These are phyloP conservation scores for Clavariopsis aquatica DNA, from an alignment of 495 filamentous ascomycete species.

Conservation along the genomic window DNA sequence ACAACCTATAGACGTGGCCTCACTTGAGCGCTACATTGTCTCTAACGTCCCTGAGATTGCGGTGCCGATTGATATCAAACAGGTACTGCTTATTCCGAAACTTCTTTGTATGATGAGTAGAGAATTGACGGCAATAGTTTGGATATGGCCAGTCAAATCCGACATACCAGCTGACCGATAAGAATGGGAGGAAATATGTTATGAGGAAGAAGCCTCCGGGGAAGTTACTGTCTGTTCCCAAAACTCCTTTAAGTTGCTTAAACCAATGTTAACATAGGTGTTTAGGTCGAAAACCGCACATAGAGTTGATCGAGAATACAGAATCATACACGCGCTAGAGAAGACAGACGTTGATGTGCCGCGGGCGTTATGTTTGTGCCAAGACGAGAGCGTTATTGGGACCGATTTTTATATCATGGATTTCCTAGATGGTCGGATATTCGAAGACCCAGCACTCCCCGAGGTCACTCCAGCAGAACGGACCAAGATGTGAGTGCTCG, in stretches of 20 bases:
- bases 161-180: conserved; percentile 81
- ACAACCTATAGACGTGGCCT: conserved; percentile 79
- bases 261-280: neutral
- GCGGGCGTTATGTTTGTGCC: conserved; percentile 79
- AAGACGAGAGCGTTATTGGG: conserved; percentile 74
- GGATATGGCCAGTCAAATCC: conserved; percentile 97
- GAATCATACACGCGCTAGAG: conserved; percentile 80
- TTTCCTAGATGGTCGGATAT: conserved; percentile 87
- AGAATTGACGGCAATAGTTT: conserved; percentile 62
- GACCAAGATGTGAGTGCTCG: conserved; percentile 55
- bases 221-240: conserved; percentile 58
- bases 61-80: conserved; percentile 80
- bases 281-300: conserved; percentile 80
- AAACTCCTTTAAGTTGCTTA: neutral
- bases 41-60: conserved; percentile 75
- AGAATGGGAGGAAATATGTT: conserved; percentile 69
- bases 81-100: conserved; percentile 55
- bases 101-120: conserved; percentile 9
- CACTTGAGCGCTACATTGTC: conserved; percentile 75
- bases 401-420: conserved; percentile 97
- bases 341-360: conserved; percentile 84
- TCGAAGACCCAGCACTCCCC: conserved; percentile 84
- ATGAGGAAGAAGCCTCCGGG: conserved; percentile 96
- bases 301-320: conserved; percentile 92
- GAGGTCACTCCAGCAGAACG: conserved; percentile 68